Evolutionary conservation across 2,329 filamentous ascomycete genomes (phyloP).

Genomic region (Metarhizium robertsii): DNA sequence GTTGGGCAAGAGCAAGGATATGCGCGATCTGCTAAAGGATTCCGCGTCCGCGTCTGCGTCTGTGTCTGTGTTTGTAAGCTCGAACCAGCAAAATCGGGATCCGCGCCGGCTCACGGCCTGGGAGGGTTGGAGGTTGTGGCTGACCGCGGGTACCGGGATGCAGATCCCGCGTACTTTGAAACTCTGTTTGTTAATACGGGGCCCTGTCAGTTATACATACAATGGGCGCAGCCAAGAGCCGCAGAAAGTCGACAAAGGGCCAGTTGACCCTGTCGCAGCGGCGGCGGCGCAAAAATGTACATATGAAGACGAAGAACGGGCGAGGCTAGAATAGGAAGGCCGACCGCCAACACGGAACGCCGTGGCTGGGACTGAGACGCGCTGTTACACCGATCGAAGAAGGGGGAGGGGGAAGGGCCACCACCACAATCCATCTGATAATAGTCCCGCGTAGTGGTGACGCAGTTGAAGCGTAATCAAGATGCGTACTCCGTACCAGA

Average conservation of each 20-base stretch:
- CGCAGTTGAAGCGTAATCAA: too few relatives aligned
- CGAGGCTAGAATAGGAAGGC: slow-evolving; percentile 11
- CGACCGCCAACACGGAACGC: slow-evolving; percentile 6
- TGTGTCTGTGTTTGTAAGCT: neutral
- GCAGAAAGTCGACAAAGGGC: too few relatives aligned
- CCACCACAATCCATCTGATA: too few relatives aligned
- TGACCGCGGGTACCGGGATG: neutral
- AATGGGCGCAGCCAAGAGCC: too few relatives aligned
- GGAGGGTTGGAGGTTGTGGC: neutral
- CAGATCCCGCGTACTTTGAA: neutral
- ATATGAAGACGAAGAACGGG: neutral
- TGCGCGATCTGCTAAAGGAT: neutral
- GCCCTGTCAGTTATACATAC: too few relatives aligned
- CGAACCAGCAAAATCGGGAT: neutral
- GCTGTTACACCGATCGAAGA: neutral
- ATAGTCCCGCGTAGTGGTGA: too few relatives aligned
- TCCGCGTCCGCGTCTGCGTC: neutral
- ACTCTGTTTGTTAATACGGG: neutral
- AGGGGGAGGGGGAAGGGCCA: too few relatives aligned
- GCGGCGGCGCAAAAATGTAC: neutral
- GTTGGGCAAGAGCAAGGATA: neutral
- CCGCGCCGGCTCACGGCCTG: neutral
- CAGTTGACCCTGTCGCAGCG: neutral
- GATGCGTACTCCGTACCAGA: too few relatives aligned
- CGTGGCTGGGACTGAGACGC: neutral